These are phyloP conservation scores for Phytophthora sp. DNA, from an alignment of 352 stramenopile species.

Conservation along the genomic window DNA sequence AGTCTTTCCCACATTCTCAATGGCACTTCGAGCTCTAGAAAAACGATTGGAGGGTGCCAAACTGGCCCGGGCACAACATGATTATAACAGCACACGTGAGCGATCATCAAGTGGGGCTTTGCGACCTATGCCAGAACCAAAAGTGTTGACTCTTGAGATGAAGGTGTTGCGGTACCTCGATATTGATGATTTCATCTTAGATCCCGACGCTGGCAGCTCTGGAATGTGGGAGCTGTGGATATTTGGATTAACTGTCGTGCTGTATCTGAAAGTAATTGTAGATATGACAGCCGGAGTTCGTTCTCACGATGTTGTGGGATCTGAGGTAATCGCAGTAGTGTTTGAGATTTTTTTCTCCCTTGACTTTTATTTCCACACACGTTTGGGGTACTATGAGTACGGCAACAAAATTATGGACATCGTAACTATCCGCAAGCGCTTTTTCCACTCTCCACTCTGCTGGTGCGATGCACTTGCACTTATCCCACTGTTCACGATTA, in stretches of 20 bases:
- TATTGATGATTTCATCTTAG: conserved; percentile 44
- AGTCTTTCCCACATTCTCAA: conserved; percentile 62
- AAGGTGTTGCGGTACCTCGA: conserved; percentile 36
- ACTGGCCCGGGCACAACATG: conserved; percentile 39
- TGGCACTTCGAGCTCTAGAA: conserved; percentile 64
- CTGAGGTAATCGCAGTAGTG: conserved; percentile 36
- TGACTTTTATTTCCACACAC: conserved; percentile 54
- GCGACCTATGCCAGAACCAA: not conserved
- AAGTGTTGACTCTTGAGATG: conserved; percentile 31
- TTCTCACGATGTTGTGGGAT: not conserved
- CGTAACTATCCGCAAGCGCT: conserved; percentile 39
- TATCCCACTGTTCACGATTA: conserved; percentile 49
- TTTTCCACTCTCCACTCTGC: conserved; percentile 42
- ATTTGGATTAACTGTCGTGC: conserved; percentile 27
- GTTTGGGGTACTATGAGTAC: conserved; percentile 66
- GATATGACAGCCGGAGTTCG: conserved; percentile 37
- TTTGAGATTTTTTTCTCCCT: conserved; percentile 51
- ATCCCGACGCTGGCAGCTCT: conserved; percentile 36
- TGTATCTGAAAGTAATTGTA: conserved; percentile 46
- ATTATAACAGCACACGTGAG: conserved; percentile 16
- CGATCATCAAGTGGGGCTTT: not conserved
- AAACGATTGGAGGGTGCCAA: conserved; percentile 56
- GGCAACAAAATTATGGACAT: conserved; percentile 75
- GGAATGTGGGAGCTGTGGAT: conserved; percentile 41
- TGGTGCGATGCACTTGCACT: conserved; percentile 43